Evolutionary conservation across 2,329 filamentous ascomycete genomes (phyloP).

Genomic region (Bretziella fagacearum): DNA sequence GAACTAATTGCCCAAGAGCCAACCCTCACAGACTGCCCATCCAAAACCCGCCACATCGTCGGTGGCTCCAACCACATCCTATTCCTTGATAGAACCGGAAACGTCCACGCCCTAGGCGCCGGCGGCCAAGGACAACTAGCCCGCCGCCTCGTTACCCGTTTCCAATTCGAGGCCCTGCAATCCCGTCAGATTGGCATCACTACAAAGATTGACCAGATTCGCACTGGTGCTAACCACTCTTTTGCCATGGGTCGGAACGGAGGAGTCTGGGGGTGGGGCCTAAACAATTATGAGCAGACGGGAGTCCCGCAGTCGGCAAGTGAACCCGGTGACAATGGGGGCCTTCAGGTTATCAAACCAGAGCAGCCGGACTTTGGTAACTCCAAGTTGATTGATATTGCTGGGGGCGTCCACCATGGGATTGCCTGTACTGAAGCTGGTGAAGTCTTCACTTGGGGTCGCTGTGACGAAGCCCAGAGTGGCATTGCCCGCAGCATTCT

Average conservation of each 20-base stretch:
- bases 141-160: constrained; percentile 33
- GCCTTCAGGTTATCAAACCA: constrained; percentile 17
- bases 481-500: constrained; percentile 9
- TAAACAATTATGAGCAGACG: constrained; percentile 56
- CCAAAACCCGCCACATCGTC: constrained; percentile 34
- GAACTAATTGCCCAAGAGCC: constrained; percentile 18
- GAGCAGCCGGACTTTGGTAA: constrained; percentile 25
- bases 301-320: constrained; percentile 39
- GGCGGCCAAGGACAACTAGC: constrained; percentile 30
- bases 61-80: constrained; percentile 41
- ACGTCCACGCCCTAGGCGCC: constrained; percentile 40
- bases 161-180: constrained; percentile 29
- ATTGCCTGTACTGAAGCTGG: constrained; percentile 28
- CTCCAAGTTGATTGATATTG: constrained; percentile 38
- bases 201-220: constrained; percentile 24
- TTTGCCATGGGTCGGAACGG: constrained; percentile 49
- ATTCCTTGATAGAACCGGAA: constrained; percentile 32
- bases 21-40: constrained; percentile 32
- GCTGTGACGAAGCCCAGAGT: constrained; percentile 25
- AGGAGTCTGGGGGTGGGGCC: constrained; percentile 51
- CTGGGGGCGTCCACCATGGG: constrained; percentile 49
- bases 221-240: constrained; percentile 48
- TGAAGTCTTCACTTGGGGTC: constrained; percentile 29
- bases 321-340: constrained; percentile 26
- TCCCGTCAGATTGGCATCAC: constrained; percentile 23